Conservation (phyloP, 495 filamentous ascomycete species). For the Penicillium canariense region DNA sequence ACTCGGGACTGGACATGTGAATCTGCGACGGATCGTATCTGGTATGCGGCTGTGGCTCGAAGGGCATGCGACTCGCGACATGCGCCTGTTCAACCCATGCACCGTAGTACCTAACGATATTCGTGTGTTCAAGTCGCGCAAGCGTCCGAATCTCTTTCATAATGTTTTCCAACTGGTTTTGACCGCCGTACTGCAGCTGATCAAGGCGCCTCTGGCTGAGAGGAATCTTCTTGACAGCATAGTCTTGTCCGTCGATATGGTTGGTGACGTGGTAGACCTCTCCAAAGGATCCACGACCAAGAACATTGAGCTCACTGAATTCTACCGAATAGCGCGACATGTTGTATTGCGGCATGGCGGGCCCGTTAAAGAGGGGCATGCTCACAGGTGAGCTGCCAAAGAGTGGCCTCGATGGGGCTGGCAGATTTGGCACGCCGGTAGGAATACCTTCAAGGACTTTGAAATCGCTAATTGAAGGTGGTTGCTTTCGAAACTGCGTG, state of each 20-base stretch:
- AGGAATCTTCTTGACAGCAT: slow-evolving; percentile 55
- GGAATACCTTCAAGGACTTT: slow-evolving; percentile 25
- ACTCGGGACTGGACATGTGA: slow-evolving; percentile 9
- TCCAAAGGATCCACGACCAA: slow-evolving; percentile 54
- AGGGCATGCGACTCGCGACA: slow-evolving; percentile 16
- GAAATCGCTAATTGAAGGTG: slow-evolving; percentile 19
- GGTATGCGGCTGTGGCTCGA: slow-evolving; percentile 18
- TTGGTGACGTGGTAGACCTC: slow-evolving; percentile 53
- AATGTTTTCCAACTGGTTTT: slow-evolving; percentile 48
- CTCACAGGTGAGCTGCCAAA: slow-evolving; percentile 38
- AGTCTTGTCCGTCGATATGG: slow-evolving; percentile 50
- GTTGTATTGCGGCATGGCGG: slow-evolving; percentile 15
- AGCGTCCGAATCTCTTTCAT: slow-evolving; percentile 55
- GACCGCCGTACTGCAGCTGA: slow-evolving; percentile 44
- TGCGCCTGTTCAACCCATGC: slow-evolving; percentile 52
- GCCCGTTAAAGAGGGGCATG: slow-evolving; percentile 32
- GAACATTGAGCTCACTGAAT: slow-evolving; percentile 41
- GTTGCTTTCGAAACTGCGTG: slow-evolving; percentile 16
- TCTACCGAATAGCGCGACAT: slow-evolving; percentile 44
- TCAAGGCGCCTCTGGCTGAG: slow-evolving; percentile 47
- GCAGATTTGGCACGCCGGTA: slow-evolving; percentile 19
- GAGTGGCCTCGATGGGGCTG: slow-evolving; percentile 26
- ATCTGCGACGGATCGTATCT: slow-evolving; percentile 19
- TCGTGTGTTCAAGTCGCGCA: slow-evolving; percentile 51
- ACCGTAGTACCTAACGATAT: slow-evolving; percentile 54